These are phyloP conservation scores for Periconia macrospinosa DNA, from an alignment of 2,329 filamentous ascomycete species.

Conservation along the genomic window DNA sequence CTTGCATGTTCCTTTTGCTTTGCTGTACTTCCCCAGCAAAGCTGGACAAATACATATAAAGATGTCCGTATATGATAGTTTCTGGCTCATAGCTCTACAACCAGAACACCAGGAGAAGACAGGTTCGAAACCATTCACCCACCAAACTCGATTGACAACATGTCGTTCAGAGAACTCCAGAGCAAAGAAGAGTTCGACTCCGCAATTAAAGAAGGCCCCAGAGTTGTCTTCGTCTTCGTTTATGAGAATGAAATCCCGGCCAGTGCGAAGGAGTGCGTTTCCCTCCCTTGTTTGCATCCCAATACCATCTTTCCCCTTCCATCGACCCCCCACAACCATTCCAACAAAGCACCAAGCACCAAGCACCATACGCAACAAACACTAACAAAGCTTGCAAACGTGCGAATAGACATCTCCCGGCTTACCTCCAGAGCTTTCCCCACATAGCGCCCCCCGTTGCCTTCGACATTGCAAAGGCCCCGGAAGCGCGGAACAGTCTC, in stretches of 20 bases:
- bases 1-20: too few species aligned
- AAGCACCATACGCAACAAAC: too few species aligned
- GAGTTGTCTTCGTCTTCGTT: slow-evolving; percentile 8
- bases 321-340: too few species aligned
- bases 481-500: background rate
- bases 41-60: too few species aligned
- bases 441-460: background rate
- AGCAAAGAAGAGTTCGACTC: background rate
- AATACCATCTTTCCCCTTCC: background rate
- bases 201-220: slow-evolving; percentile 4
- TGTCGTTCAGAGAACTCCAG: background rate
- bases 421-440: background rate
- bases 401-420: too few species aligned
- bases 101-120: background rate
- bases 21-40: too few species aligned
- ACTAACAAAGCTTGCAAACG: too few species aligned
- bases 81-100: background rate
- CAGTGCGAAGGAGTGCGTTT: background rate
- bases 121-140: background rate
- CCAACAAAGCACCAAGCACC: too few species aligned
- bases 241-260: background rate
- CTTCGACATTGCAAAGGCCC: background rate
- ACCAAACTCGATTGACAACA: background rate
- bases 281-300: background rate
- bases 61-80: too few species aligned